Conservation (phyloP, 129 eudicot species). For the Artemisia annua region DNA sequence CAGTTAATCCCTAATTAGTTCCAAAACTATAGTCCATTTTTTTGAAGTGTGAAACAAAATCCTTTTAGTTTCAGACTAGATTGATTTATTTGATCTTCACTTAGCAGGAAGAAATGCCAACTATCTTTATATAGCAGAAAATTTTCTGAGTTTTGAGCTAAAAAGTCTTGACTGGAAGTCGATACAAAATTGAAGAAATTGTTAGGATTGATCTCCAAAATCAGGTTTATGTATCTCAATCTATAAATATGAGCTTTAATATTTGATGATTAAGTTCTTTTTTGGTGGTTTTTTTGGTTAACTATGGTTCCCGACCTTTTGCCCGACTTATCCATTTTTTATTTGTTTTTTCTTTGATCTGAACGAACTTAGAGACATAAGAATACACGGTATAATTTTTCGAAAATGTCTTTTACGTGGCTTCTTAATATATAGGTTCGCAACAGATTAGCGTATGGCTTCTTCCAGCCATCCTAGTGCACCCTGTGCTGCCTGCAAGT, state of each 20-base stretch:
- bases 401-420: background rate
- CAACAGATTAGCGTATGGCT: constrained; percentile 43
- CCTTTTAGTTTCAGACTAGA: background rate
- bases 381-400: background rate
- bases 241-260: too few relatives aligned
- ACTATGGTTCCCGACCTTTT: too few relatives aligned
- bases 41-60: constrained; percentile 6
- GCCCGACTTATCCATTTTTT: too few relatives aligned
- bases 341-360: too few relatives aligned
- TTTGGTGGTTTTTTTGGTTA: too few relatives aligned
- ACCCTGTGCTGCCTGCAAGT: constrained; percentile 97
- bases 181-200: too few relatives aligned
- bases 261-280: too few relatives aligned
- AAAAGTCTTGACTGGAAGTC: background rate
- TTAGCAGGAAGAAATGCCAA: background rate
- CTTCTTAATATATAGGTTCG: background rate
- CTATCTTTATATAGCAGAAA: too few relatives aligned
- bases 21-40: constrained; percentile 1
- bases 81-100: constrained; percentile 3
- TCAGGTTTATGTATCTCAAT: too few relatives aligned
- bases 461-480: constrained; percentile 65
- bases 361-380: too few relatives aligned
- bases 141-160: background rate
- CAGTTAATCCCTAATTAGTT: background rate
- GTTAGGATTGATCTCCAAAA: too few relatives aligned